These are phyloP conservation scores for Phaeomoniella chlamydospora DNA, from an alignment of 2,329 filamentous ascomycete genomes.

Conservation along the genomic window DNA sequence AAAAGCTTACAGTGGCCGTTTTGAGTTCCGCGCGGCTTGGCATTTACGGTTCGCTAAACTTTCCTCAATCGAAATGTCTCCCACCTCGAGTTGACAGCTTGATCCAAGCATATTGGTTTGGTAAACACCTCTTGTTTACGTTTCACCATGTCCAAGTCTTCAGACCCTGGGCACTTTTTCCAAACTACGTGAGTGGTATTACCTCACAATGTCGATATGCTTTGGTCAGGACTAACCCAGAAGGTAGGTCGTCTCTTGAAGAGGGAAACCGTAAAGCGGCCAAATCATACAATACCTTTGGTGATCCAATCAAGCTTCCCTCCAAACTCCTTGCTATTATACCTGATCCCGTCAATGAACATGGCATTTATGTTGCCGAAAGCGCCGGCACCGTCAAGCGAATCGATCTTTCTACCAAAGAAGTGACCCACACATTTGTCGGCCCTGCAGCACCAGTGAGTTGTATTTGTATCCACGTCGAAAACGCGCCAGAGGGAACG, in stretches of 20 bases:
- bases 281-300: conserved; percentile 68
- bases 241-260: conserved; percentile 29
- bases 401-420: conserved; percentile 24
- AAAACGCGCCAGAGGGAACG: conserved; percentile 24
- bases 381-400: conserved; percentile 68
- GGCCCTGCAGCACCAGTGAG: conserved; percentile 71
- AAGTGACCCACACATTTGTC: conserved; percentile 34
- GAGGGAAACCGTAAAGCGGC: conserved; percentile 49
- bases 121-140: too few relatives aligned
- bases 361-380: conserved; percentile 65
- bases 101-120: too few relatives aligned
- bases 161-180: conserved; percentile 73
- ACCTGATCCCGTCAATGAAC: conserved; percentile 48
- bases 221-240: conserved; percentile 14
- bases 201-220: too few relatives aligned
- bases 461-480: conserved; percentile 47
- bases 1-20: neutral
- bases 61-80: neutral
- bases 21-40: neutral
- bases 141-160: conserved; percentile 46
- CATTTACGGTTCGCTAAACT: conserved; percentile 1
- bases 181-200: conserved; percentile 60
- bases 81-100: too few relatives aligned
- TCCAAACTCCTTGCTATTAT: conserved; percentile 74
- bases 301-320: conserved; percentile 62